phyloP scores from a whole-genome alignment of 768 basidiomycete genomes.

The Pisolithus albus region DNA sequence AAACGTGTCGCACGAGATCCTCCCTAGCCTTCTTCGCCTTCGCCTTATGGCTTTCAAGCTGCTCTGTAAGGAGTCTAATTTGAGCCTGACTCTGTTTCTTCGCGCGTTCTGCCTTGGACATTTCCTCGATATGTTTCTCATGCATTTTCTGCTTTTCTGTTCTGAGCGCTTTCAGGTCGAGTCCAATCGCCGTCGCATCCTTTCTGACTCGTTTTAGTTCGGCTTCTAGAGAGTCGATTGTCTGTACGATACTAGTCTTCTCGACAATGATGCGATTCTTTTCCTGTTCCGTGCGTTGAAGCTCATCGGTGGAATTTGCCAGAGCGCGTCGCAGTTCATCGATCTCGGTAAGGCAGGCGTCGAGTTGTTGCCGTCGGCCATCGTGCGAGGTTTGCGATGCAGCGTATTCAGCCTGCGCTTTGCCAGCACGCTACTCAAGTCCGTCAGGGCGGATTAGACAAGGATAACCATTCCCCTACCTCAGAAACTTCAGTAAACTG shows the following conservation, averaged over 20 bases:
- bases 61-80: constrained; percentile 58
- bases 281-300: constrained; percentile 59
- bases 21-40: constrained; percentile 36
- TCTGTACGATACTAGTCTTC: constrained; percentile 58
- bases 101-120: constrained; percentile 48
- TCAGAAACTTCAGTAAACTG: constrained; percentile 61
- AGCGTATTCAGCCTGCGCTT: constrained; percentile 55
- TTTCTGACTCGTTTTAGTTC: constrained; percentile 70
- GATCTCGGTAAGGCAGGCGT: constrained; percentile 64
- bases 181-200: constrained; percentile 73
- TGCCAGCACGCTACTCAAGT: constrained; percentile 47
- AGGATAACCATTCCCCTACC: constrained; percentile 33
- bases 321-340: constrained; percentile 69
- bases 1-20: constrained; percentile 49
- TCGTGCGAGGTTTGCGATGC: constrained; percentile 63
- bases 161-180: constrained; percentile 63
- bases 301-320: constrained; percentile 50
- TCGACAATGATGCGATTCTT: constrained; percentile 54
- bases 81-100: constrained; percentile 65
- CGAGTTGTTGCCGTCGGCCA: constrained; percentile 65
- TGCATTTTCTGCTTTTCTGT: constrained; percentile 61
- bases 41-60: constrained; percentile 49
- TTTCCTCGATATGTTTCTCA: constrained; percentile 48
- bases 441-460: neutral
- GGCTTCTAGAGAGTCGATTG: constrained; percentile 60